Evolutionary conservation across 306 rosid species (phyloP), one percentile per base, ranked within the genome.

Genomic region (Trichosanthes truncata): DNA sequence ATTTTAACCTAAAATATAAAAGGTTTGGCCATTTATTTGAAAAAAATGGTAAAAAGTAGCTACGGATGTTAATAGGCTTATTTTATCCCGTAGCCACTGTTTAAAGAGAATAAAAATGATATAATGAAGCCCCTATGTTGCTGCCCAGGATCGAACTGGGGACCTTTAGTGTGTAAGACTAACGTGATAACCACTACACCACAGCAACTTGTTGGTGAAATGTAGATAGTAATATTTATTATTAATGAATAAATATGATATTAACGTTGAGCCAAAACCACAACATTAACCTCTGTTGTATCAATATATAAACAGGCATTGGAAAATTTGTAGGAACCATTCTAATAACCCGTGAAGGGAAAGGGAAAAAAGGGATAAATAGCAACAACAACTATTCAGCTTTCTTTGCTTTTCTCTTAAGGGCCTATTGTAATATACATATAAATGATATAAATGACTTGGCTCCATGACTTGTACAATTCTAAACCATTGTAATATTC

Each of bases 171-270:
- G 91, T 93, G 97, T 93, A 91, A 89, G 91, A 91, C 98, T 91
- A 88, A 89, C 97, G 96, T 90, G 96, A 90, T 91, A 88, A 93
- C 96, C 96, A 88, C 96, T 91, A 86, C 98, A 91, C 96, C 96
- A 93, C 93, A 84, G 91, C 96, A 91, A 91, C 97, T 0, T 0
- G 0, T 0, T 10, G 3, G 0, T 13, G 45, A 7, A 29, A 29
- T 29, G 1, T 29, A 29, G 33, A 29, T 29, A 29, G n/a, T n/a
- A 29, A 29, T 29, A n/a, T n/a, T n/a, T n/a, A n/a, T n/a, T n/a
- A n/a, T n/a, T n/a, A n/a, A n/a, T n/a, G n/a, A n/a, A n/a, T n/a
- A n/a, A n/a, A n/a, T n/a, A n/a, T n/a, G n/a, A n/a, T n/a, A n/a
- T n/a, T n/a, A n/a, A n/a, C 33, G 33, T 29, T 29, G 33, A 9